Base-by-base conservation (phyloP, 805 yeast genomes). In the Brettanomyces sp. region DNA sequence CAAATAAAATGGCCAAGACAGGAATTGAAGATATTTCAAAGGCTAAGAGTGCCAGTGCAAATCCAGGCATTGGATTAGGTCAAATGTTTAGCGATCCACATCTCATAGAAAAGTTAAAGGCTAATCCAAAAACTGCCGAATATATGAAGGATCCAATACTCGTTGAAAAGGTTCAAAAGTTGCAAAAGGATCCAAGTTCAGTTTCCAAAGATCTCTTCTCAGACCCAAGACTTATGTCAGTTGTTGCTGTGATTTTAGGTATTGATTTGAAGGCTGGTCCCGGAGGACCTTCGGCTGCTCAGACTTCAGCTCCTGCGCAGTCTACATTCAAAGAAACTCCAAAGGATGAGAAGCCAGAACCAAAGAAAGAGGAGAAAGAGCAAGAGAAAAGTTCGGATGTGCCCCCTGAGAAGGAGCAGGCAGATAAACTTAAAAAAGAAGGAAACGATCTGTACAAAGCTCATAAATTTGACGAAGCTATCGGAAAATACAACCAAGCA, bases 381-480 rank as follows among this genome's bases (percentile, higher is more conserved):
- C 51, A 55, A 32, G 52, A 41, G 37, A 51, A 49, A 23, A 34
- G 24, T 23, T 67, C 73, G n/a, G 64, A 32, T 5, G 44, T 39
- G 21, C 21, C 57, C 9, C 52, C 57, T 9, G 49, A 55, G 23
- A 77, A 76, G 58, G 67, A 59, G 3, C 68, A 70, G 45, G 90
- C 95, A 33, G 85, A 81, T 52, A 74, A 69, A 13, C 80, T 76
- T 49, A 93, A 93, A 64, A 84, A 85, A 4, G 78, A 81, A 64
- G 99, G 97, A 52, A 93, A 93, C 68, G 71, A 75, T 43, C 70
- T 85, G 41, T 93, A 93, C 75, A 93, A 93, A 67, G 72, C 81
- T 53, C 85, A 84, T 63, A 73, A 89, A 59, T 93, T 93, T 55
- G 96, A 88, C 60, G 95, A 84, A 59, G 99, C 99, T 39, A 91